Base-by-base conservation (phyloP, 2,329 filamentous ascomycete genomes). In the Exserohilum rostratum region DNA sequence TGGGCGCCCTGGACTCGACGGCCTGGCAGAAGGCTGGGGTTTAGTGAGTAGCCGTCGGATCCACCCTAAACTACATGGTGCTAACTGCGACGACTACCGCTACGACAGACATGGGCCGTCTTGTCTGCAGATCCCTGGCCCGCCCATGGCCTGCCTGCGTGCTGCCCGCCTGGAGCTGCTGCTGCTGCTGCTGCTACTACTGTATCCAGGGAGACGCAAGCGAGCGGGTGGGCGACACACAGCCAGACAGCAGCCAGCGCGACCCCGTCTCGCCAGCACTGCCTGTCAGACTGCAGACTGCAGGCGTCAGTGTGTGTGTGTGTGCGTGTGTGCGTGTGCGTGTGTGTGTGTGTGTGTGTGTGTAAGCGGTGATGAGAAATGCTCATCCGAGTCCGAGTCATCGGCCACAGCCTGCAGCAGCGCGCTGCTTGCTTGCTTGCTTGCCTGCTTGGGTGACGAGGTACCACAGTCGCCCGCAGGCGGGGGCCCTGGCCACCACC, bases 1-100 rank as follows among this genome's bases (percentile, higher is more conserved):
- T 52, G 57, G 58, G 61, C 58, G 59, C 59, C 62, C 58, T 60
- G 66, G 60, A 57, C 39, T 35, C 45, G 50, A 57, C 48, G 55
- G 62, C 62, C 64, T 63, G 61, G 57, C 58, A 52, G 34, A 57
- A 50, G 66, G 66, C 64, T 68, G 69, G 67, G 66, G 60, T 64
- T 55, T 46, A 45, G 27, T 30, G 47, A 37, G 47, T 53, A 37
- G 59, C 60, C 64, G 63, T 65, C 60, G 62, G 67, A 70, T 69
- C 64, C 63, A 65, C 63, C 62, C 59, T 35, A n/a, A n/a, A n/a
- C n/a, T n/a, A n/a, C n/a, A n/a, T n/a, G 22, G 22, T 25, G 22
- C 7, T 5, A 7, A 25, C 22, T 25, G 22, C 22, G 22, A 25
- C 22, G 22, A 25, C 22, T 25, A 25, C 7, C 4, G 22, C 22